Conservation (phyloP, 116 monocot genomes). For the Phalaenopsis hybrid region DNA sequence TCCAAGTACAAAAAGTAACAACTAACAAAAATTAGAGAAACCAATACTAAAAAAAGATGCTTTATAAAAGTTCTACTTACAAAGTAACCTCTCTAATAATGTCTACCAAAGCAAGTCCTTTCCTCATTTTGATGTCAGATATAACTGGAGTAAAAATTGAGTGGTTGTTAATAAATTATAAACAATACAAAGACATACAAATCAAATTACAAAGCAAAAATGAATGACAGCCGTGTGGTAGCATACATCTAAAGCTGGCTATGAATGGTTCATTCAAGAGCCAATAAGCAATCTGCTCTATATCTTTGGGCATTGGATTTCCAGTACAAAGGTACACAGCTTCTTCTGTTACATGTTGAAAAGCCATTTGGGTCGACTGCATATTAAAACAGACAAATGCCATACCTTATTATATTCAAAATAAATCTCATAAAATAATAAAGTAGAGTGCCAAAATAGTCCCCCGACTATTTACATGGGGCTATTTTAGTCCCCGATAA, state of each 20-base stretch:
- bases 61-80: slow-evolving; percentile 36
- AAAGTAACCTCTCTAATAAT: slow-evolving; percentile 91
- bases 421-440: neutral
- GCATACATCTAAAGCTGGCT: slow-evolving; percentile 63
- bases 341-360: slow-evolving; percentile 73
- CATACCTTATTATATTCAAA: neutral
- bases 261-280: slow-evolving; percentile 93
- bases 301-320: slow-evolving; percentile 95
- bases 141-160: slow-evolving; percentile 39
- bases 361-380: slow-evolving; percentile 98
- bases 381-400: neutral
- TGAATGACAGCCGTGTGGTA: neutral
- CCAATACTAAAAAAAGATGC: neutral
- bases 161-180: neutral
- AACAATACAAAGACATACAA: slow-evolving; percentile 8
- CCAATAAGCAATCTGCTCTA: slow-evolving; percentile 93
- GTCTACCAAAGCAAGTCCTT: slow-evolving; percentile 94
- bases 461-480: no score
- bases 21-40: neutral
- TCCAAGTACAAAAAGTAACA: neutral
- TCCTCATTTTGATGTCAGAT: slow-evolving; percentile 84
- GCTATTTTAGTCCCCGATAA: no score
- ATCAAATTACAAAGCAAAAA: neutral
- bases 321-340: slow-evolving; percentile 98
- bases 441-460: no score